Evolutionary conservation across 352 stramenopile species (phyloP).

Genomic region (Pythium aquatile): DNA sequence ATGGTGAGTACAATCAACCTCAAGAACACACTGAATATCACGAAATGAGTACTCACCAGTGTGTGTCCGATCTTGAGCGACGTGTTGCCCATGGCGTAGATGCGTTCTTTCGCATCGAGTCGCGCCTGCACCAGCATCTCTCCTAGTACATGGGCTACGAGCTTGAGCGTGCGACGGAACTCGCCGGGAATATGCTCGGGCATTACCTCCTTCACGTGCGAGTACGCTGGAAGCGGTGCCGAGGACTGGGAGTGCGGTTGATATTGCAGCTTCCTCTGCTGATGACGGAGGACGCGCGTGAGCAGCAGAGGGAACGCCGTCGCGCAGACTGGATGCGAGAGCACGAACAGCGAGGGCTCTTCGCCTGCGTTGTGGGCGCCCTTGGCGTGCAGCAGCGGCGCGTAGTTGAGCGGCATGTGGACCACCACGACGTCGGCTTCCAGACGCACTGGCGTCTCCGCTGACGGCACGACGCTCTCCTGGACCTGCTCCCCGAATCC

Average conservation of each 20-base stretch:
- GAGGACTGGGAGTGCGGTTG: background rate
- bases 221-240: slow-evolving; percentile 31
- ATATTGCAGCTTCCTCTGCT: slow-evolving; percentile 5
- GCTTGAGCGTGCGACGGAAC: slow-evolving; percentile 57
- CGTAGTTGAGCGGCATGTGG: slow-evolving; percentile 58
- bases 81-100: slow-evolving; percentile 66
- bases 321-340: slow-evolving; percentile 64
- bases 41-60: slow-evolving; percentile 31
- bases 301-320: slow-evolving; percentile 69
- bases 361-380: slow-evolving; percentile 11
- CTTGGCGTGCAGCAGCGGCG: slow-evolving; percentile 50
- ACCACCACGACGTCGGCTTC: slow-evolving; percentile 37
- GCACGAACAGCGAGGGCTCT: slow-evolving; percentile 71
- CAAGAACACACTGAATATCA: too few relatives aligned
- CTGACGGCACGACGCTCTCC: background rate
- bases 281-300: slow-evolving; percentile 37
- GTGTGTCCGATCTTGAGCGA: slow-evolving; percentile 83
- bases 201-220: slow-evolving; percentile 63
- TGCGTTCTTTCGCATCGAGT: slow-evolving; percentile 65
- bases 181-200: slow-evolving; percentile 64
- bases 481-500: background rate
- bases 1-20: too few relatives aligned
- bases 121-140: slow-evolving; percentile 49
- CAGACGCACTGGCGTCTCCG: background rate
- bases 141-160: slow-evolving; percentile 63